Evolutionary conservation across 2,329 filamentous ascomycete genomes (phyloP), one percentile per base, ranked within the genome.

Genomic region (Fusarium sp.): DNA sequence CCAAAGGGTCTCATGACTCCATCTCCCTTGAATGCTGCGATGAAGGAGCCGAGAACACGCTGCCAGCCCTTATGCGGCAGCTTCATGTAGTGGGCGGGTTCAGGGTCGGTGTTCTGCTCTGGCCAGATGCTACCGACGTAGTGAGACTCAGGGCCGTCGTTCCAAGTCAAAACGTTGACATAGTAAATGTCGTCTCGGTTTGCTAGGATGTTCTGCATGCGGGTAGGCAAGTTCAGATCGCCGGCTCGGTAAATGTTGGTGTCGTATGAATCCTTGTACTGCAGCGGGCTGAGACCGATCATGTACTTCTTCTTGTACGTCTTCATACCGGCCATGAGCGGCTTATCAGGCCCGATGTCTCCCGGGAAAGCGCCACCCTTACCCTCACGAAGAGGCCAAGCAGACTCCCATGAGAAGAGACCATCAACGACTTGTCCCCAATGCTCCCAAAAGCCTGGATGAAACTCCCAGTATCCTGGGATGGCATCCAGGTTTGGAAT

Each of bases 241-340:
- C 54, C 54, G 16, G 54, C 54, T 7, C 54, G 54, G 54, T 57
- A 57, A 14, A 57, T 39, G 54, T 57, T 57, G 54, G 54, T 57
- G 54, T 57, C 34, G 34, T 57, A 57, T 3, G 54, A 5, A 57
- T 57, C 54, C 34, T 57, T 57, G 20, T 57, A 57, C 20, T 57
- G 54, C 5, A 57, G 6, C 5, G 34, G 54, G 20, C 54, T 57
- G 14, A 57, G 54, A 2, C 54, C 54, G 32, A 57, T 57, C 34
- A 57, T 57, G 34, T 57, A 57, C 20, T 57, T 57, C 9, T 35
- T 57, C 9, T 57, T 57, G 34, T 37, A 11, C 34, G 5, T 27
- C 20, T 57, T 35, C 13, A 34, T 23, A 7, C 54, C 54, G 1
- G n/a, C 10, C 1, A 57, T 57, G 34, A 57, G 54, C 6, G 54